These are phyloP conservation scores for Hirsutella thompsonii DNA, from an alignment of 2,329 filamentous ascomycete genomes.

Conservation along the genomic window DNA sequence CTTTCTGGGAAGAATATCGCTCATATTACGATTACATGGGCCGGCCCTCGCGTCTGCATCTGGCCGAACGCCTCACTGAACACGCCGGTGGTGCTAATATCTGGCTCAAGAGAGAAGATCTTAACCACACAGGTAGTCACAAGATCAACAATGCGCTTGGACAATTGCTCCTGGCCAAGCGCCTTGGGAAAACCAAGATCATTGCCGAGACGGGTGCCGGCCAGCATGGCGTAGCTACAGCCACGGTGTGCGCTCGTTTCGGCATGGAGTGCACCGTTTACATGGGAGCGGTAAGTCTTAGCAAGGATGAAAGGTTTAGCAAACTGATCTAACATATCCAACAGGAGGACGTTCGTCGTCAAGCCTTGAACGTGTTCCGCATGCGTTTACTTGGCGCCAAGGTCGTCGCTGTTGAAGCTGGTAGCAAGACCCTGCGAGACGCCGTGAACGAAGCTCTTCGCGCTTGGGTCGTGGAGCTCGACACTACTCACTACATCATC, in stretches of 20 bases:
- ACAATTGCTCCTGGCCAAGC: slow-evolving; percentile 73
- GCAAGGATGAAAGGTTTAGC: too few relatives aligned
- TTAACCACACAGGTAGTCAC: slow-evolving; percentile 96
- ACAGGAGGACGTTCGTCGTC: slow-evolving; percentile 80
- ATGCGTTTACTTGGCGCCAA: slow-evolving; percentile 92
- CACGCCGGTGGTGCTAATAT: slow-evolving; percentile 87
- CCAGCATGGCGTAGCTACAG: slow-evolving; percentile 94
- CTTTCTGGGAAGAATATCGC: slow-evolving; percentile 94
- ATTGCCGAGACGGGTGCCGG: slow-evolving; percentile 97
- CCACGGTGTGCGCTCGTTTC: slow-evolving; percentile 95
- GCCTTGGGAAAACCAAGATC: slow-evolving; percentile 89
- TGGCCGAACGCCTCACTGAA: slow-evolving; percentile 78
- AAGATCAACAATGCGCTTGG: slow-evolving; percentile 99
- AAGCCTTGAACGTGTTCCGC: slow-evolving; percentile 95
- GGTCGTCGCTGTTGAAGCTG: slow-evolving; percentile 86
- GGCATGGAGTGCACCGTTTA: slow-evolving; percentile 96
- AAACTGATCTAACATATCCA: slow-evolving; percentile 7
- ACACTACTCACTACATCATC: slow-evolving; percentile 96
- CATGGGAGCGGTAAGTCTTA: slow-evolving; percentile 72
- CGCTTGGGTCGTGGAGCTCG: slow-evolving; percentile 84
- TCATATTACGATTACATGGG: slow-evolving; percentile 98
- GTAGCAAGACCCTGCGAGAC: slow-evolving; percentile 69
- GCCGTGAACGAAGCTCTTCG: slow-evolving; percentile 93
- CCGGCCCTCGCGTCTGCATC: slow-evolving; percentile 79
- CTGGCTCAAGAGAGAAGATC: slow-evolving; percentile 94